Conservation (phyloP, 352 stramenopile genomes). For the Phytophthora europaea region DNA sequence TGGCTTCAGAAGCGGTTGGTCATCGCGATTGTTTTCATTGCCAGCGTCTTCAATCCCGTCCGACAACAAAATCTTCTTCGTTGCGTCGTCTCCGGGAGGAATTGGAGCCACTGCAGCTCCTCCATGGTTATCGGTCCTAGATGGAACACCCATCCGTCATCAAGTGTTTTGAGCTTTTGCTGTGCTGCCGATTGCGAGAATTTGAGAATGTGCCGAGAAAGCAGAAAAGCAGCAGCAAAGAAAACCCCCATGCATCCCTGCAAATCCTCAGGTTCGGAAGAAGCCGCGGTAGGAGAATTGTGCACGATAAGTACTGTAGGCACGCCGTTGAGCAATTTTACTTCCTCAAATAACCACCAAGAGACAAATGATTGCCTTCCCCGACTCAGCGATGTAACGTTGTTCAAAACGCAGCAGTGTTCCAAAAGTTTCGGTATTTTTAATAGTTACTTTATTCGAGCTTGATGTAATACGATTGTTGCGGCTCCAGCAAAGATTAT, state of each 20-base stretch:
- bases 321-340: not conserved
- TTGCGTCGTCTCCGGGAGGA: not conserved
- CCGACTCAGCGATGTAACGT: not conserved
- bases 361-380: constrained; percentile 3
- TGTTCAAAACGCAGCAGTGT: not conserved
- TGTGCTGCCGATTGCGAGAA: not conserved
- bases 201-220: not conserved
- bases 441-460: not conserved
- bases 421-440: not conserved
- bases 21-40: not conserved
- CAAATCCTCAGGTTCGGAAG: not conserved
- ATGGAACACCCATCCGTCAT: not conserved
- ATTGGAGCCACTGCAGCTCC: constrained; percentile 1
- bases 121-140: not conserved
- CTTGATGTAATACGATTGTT: constrained; percentile 49
- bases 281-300: not conserved
- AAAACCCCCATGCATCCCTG: not conserved
- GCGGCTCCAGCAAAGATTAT: constrained; percentile 55
- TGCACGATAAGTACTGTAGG: constrained; percentile 4
- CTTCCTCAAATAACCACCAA: constrained; percentile 1
- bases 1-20: not conserved
- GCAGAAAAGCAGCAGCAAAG: not conserved
- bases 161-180: not conserved
- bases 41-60: not conserved
- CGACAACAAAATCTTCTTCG: not conserved